These are phyloP conservation scores for Ceratopteris richardii DNA, from an alignment of 75 land plant species.

Conservation along the genomic window DNA sequence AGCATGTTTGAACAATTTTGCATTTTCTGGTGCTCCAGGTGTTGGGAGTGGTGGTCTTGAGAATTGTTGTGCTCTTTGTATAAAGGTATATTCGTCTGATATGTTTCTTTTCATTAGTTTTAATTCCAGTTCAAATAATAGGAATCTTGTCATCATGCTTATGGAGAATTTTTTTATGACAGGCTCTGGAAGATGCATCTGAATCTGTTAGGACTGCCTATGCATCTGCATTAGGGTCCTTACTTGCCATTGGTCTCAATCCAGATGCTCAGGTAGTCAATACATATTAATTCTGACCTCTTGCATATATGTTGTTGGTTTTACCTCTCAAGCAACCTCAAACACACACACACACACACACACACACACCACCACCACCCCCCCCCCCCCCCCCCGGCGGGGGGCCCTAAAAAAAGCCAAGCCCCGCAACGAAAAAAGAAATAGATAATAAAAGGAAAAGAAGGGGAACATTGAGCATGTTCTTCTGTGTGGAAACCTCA, in stretches of 20 bases:
- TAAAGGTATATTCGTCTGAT: constrained; percentile 45
- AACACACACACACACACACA: no score
- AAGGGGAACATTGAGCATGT: no score
- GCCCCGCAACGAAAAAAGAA: no score
- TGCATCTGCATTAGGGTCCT: constrained; percentile 87
- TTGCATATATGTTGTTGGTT: neutral
- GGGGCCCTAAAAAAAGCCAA: no score
- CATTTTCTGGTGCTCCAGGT: constrained; percentile 85
- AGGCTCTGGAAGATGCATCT: constrained; percentile 87
- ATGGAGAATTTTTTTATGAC: neutral
- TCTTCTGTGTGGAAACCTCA: no score
- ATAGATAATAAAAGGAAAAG: no score
- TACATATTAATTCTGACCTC: no score
- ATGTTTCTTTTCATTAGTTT: constrained; percentile 3
- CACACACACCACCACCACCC: no score
- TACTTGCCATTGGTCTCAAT: constrained; percentile 91
- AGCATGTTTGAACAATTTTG: constrained; percentile 81
- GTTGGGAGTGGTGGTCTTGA: constrained; percentile 74
- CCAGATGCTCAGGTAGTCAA: constrained; percentile 70
- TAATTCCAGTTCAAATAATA: neutral
- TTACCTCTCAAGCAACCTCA: neutral
- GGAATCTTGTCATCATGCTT: neutral
- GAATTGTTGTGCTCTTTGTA: constrained; percentile 55
- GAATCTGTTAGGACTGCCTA: constrained; percentile 90
- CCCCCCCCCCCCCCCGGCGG: no score